Evolutionary conservation across 805 yeast species (phyloP).

Genomic region (Barnettozyma salicaria): DNA sequence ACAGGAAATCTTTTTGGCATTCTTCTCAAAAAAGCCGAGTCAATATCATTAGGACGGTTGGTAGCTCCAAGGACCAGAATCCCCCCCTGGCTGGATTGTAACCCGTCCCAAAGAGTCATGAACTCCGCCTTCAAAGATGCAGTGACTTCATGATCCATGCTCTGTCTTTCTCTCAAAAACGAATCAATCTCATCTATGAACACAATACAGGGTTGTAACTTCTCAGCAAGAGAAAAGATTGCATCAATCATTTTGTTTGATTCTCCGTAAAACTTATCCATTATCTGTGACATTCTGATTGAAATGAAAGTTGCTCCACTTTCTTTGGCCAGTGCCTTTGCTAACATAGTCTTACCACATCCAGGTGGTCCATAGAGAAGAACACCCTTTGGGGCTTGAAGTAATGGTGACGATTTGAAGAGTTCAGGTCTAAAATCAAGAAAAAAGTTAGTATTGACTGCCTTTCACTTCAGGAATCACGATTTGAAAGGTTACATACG

Average conservation of each 20-base stretch:
- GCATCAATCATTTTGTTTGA: slow-evolving; percentile 92
- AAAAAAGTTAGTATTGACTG: background rate
- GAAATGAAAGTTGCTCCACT: slow-evolving; percentile 88
- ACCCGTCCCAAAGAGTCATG: slow-evolving; percentile 97
- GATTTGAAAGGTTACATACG: slow-evolving; percentile 15
- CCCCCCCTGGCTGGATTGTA: slow-evolving; percentile 68
- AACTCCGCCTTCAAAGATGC: slow-evolving; percentile 93
- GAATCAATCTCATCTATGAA: slow-evolving; percentile 97
- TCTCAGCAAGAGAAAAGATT: slow-evolving; percentile 80
- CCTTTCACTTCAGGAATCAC: background rate
- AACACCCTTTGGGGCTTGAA: slow-evolving; percentile 93
- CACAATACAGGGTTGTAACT: slow-evolving; percentile 89
- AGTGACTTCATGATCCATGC: slow-evolving; percentile 90
- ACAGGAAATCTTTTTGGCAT: slow-evolving; percentile 87
- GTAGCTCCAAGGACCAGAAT: slow-evolving; percentile 92
- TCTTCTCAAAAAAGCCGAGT: slow-evolving; percentile 85
- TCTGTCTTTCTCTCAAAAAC: slow-evolving; percentile 77
- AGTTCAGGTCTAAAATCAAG: slow-evolving; percentile 58
- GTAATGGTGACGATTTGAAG: slow-evolving; percentile 62
- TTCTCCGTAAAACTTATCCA: slow-evolving; percentile 99
- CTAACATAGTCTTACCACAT: slow-evolving; percentile 99
- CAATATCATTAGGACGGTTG: slow-evolving; percentile 86
- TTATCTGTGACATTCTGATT: slow-evolving; percentile 84
- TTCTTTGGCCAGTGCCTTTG: slow-evolving; percentile 98
- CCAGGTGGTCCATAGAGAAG: slow-evolving; percentile 99